phyloP scores from a whole-genome alignment of 2,329 filamentous ascomycete species.

The Xylariales sp. region DNA sequence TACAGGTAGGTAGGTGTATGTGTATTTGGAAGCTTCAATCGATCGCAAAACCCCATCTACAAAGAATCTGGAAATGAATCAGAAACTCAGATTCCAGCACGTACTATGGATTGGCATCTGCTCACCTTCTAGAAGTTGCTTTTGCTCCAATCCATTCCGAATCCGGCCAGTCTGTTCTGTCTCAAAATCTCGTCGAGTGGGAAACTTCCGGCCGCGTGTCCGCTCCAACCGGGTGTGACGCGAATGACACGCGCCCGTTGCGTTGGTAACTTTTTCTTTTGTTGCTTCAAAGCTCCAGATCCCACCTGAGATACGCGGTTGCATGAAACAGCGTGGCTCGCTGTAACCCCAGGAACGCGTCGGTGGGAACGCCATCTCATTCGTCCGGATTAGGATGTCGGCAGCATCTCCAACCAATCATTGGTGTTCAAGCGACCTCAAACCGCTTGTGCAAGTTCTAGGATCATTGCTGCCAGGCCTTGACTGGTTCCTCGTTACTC shows the following conservation, averaged over 20 bases:
- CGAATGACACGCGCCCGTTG: too few relatives aligned
- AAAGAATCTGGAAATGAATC: too few relatives aligned
- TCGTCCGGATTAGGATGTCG: conserved; percentile 4
- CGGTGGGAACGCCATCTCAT: conserved; percentile 2
- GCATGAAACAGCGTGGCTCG: too few relatives aligned
- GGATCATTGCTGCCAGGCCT: too few relatives aligned
- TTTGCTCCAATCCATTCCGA: not conserved
- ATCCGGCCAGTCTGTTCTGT: not conserved
- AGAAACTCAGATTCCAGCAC: too few relatives aligned
- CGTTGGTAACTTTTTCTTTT: not conserved
- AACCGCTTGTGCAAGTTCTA: not conserved
- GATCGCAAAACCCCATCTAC: too few relatives aligned
- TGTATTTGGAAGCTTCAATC: too few relatives aligned
- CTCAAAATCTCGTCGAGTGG: not conserved
- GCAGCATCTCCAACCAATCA: conserved; percentile 4
- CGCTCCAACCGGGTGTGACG: not conserved
- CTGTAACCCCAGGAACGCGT: conserved; percentile 4
- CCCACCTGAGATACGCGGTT: too few relatives aligned
- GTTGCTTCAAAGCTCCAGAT: too few relatives aligned
- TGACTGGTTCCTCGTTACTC: not conserved
- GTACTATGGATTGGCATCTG: too few relatives aligned
- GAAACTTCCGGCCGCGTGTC: not conserved
- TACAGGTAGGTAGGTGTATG: too few relatives aligned
- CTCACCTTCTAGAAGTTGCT: too few relatives aligned
- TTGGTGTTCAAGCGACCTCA: not conserved